phyloP scores from a whole-genome alignment of 345 rosid genomes.

The Gossypium turneri region DNA sequence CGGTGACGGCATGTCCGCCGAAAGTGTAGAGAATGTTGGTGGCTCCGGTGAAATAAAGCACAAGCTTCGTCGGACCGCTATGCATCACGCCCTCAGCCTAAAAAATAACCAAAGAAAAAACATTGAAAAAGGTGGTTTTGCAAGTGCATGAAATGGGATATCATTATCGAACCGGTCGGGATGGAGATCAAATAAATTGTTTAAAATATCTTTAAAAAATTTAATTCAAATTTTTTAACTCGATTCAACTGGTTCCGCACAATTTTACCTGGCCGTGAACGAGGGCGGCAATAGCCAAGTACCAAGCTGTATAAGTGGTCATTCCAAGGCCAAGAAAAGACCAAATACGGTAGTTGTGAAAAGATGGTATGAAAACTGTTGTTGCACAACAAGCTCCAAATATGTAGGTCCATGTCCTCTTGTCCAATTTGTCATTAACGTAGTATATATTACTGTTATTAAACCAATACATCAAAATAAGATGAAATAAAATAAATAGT shows the following conservation, averaged over 20 bases:
- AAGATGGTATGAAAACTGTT: conserved; percentile 94
- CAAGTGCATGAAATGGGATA: no score
- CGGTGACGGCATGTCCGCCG: conserved; percentile 99
- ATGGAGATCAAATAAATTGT: no score
- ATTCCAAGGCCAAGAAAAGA: conserved; percentile 95
- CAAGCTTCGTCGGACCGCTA: conserved; percentile 71
- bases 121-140: background rate
- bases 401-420: conserved; percentile 98
- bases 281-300: conserved; percentile 72
- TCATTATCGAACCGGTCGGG: no score
- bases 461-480: conserved; percentile 7
- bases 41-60: conserved; percentile 97
- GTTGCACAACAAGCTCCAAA: conserved; percentile 99
- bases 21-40: conserved; percentile 95
- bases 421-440: conserved; percentile 91
- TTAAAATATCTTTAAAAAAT: no score
- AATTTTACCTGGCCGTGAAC: conserved; percentile 74
- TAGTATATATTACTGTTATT: conserved; percentile 84
- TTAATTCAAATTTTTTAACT: no score
- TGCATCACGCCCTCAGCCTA: conserved; percentile 68
- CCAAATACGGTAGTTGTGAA: conserved; percentile 98
- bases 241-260: no score
- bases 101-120: background rate
- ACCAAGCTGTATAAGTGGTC: conserved; percentile 99
- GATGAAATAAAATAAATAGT: background rate